Evolutionary conservation across 1,284 basidiomycete genomes (phyloP).

Genomic region (Marasmius oreades): DNA sequence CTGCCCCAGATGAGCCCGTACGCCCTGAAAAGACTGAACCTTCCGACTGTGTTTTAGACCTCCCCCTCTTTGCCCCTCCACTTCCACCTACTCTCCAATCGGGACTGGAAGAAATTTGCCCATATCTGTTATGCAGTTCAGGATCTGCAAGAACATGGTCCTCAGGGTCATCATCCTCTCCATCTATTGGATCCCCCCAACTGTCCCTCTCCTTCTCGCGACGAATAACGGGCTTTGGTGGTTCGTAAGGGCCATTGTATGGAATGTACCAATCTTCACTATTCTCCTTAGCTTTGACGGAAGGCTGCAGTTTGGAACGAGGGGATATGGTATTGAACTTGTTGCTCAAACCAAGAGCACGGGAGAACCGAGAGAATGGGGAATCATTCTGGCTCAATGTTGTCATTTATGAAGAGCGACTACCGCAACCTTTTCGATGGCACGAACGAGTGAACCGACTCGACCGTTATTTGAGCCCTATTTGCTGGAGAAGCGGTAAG

Average conservation of each 20-base stretch:
- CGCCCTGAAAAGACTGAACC: constrained; percentile 23
- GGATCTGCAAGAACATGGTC: constrained; percentile 25
- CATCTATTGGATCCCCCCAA: constrained; percentile 45
- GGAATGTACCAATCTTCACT: constrained; percentile 61
- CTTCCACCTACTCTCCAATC: constrained; percentile 8
- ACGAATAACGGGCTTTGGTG: constrained; percentile 26
- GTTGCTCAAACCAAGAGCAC: constrained; percentile 17
- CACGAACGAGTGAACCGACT: background rate
- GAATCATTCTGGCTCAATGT: constrained; percentile 23
- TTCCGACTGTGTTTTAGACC: constrained; percentile 28
- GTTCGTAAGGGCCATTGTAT: constrained; percentile 58
- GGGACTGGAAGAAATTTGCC: constrained; percentile 12
- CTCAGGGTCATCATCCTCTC: constrained; percentile 23
- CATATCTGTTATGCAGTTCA: constrained; percentile 25
- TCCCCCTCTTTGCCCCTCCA: constrained; percentile 12
- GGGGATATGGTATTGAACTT: constrained; percentile 21
- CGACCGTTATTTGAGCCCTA: background rate
- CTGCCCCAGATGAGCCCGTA: constrained; percentile 29
- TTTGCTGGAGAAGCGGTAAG: background rate
- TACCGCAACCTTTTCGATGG: background rate
- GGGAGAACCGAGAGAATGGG: constrained; percentile 34
- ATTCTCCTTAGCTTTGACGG: constrained; percentile 16
- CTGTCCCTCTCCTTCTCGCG: constrained; percentile 38
- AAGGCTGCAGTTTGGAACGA: constrained; percentile 14
- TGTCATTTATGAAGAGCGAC: constrained; percentile 14